Base-by-base conservation (phyloP, 768 basidiomycete genomes). In the Pulveroboletus frians region DNA sequence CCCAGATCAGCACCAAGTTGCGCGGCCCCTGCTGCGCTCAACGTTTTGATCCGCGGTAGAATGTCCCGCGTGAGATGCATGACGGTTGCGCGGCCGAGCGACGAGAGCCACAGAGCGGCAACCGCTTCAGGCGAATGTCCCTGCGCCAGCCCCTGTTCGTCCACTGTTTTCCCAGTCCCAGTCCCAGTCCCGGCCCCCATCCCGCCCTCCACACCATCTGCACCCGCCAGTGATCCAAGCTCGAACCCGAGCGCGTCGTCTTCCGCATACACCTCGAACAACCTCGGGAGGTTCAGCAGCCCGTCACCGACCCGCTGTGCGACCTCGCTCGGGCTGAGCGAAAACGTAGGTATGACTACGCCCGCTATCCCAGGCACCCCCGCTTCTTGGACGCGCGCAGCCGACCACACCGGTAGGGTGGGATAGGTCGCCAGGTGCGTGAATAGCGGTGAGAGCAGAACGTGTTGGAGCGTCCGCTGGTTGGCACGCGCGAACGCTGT, bases 201-300 rank as follows among this genome's bases (percentile, higher is more conserved):
- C 38, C 3, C 71, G 60, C 6, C 77, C 61, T 32, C 58, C n/a
- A 1, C 31, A 30, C 70, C 72, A 50, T 87, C 81, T 43, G 88
- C 64, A 57, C 81, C 80, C 0, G 88, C 91, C 9, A 97, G 71
- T 5, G 87, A 91, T 41, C 85, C 82, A 35, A 97, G 73, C 31
- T 90, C 92, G 68, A 93, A 96, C 2, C 84, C 80, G 9, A 97
- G 76, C 9, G 91, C 89, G 52, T 93, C 92, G 64, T 97, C 93
- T 49, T 86, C 85, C 7, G 88, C 90, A 61, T 96, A 95, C 15
- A 94, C 87, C 66, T 98, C 94, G 61, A 98, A 96, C 14, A 98
- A 72, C 48, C 93, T 72, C 2, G 95, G 92, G 3, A 99, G 79
- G 69, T 95, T 96, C 29, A 97, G 75, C 30, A 99, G 71, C n/a